A percentile compares a stretch with the other conserved stretches of the same genome.
Evolutionary conservation across 306 rosid species (phyloP).

Genomic region (Vigna mungo): DNA sequence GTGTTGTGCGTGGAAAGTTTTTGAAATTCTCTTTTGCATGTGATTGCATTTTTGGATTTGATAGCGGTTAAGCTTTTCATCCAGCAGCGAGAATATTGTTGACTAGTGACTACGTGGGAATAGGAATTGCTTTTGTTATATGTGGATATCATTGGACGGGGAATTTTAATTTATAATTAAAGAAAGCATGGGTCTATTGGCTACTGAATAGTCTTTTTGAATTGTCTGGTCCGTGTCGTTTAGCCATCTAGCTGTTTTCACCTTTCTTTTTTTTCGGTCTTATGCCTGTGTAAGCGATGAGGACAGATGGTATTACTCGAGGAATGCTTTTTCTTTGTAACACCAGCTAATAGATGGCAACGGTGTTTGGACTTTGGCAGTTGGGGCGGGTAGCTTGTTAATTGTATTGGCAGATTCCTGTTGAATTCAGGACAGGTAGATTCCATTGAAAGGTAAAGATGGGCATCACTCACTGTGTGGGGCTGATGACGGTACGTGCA

Average conservation of each 20-base stretch:
- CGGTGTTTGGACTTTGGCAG: constrained; percentile 9
- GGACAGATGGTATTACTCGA: constrained; percentile 3
- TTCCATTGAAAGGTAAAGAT: constrained; percentile 19
- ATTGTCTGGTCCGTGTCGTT: constrained; percentile 39
- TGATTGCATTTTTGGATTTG: constrained; percentile 43
- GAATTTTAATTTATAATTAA: constrained; percentile 7
- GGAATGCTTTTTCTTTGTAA: not conserved
- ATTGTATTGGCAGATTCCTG: constrained; percentile 12
- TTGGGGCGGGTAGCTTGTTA: constrained; percentile 30
- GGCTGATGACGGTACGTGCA: constrained; percentile 29
- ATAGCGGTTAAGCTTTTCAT: constrained; percentile 17
- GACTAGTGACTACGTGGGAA: constrained; percentile 29
- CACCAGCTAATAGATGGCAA: not conserved
- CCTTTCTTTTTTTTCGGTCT: not conserved
- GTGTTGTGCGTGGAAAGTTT: constrained; percentile 8
- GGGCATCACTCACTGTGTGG: constrained; percentile 33
- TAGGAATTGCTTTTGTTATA: constrained; percentile 42
- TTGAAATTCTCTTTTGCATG: constrained; percentile 42
- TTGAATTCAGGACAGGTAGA: constrained; percentile 27
- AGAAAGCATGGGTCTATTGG: constrained; percentile 19
- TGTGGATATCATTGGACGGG: constrained; percentile 10
- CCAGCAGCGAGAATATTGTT: constrained; percentile 64
- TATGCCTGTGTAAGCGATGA: not conserved
- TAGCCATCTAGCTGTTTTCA: constrained; percentile 16
- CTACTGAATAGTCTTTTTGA: constrained; percentile 5